phyloP scores from a whole-genome alignment of 1,139 yeast species.

The Suhomyces guaymorum region DNA sequence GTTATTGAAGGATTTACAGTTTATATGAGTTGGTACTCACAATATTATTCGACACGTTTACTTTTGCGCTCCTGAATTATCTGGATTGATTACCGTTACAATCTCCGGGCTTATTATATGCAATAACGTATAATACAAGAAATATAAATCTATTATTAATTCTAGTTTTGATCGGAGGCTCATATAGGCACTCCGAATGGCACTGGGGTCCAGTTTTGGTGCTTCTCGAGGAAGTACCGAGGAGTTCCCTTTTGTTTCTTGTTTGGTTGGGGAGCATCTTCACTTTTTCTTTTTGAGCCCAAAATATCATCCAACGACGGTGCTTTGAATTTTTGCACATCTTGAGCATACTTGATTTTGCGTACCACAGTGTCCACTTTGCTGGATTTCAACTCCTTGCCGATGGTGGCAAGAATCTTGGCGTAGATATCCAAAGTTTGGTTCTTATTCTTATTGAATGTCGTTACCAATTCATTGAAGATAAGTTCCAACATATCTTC shows the following conservation, averaged over 20 bases:
- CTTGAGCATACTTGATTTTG: conserved; percentile 11
- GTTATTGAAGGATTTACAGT: too few relatives aligned
- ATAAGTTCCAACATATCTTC: conserved; percentile 11
- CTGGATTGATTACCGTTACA: too few relatives aligned
- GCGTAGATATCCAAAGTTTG: conserved; percentile 6
- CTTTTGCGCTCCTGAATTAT: too few relatives aligned
- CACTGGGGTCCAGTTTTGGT: conserved; percentile 41
- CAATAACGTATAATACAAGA: too few relatives aligned
- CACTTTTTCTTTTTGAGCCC: conserved; percentile 13
- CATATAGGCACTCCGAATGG: conserved; percentile 44
- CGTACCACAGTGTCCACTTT: conserved; percentile 7
- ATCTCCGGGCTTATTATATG: too few relatives aligned
- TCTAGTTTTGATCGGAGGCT: too few relatives aligned
- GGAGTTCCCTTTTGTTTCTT: conserved; percentile 12
- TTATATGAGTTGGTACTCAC: too few relatives aligned
- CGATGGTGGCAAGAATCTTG: conserved; percentile 3
- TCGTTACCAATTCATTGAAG: conserved; percentile 3
- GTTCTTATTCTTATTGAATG: conserved; percentile 7
- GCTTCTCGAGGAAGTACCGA: conserved; percentile 27
- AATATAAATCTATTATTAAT: too few relatives aligned
- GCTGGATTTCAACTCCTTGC: not conserved
- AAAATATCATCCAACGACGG: conserved; percentile 29
- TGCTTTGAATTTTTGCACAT: conserved; percentile 17
- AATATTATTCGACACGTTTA: too few relatives aligned
- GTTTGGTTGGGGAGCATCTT: conserved; percentile 9